These are phyloP conservation scores for Pugionium dolabratum DNA, from an alignment of 345 rosid genomes.

Conservation along the genomic window DNA sequence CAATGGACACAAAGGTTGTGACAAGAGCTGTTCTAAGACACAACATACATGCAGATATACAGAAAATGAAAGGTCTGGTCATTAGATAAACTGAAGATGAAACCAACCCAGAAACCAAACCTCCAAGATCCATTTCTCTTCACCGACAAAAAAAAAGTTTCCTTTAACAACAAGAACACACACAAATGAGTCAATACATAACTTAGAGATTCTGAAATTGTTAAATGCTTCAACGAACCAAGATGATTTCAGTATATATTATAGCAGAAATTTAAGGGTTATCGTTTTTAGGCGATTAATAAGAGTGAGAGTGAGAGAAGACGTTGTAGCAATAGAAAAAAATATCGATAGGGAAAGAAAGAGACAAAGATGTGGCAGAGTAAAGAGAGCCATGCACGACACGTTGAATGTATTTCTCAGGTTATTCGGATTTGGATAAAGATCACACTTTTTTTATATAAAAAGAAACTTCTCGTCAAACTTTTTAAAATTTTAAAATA, in stretches of 20 bases:
- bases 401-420: conserved; percentile 34
- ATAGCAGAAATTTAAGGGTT: too few species aligned
- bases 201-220: not conserved
- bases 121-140: conserved; percentile 39
- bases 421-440: conserved; percentile 26
- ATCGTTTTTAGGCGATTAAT: not conserved
- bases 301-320: conserved; percentile 9
- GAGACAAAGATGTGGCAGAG: conserved; percentile 39
- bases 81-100: conserved; percentile 37
- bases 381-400: conserved; percentile 38
- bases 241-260: not conserved
- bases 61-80: conserved; percentile 49
- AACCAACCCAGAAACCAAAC: conserved; percentile 39
- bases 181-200: conserved; percentile 4
- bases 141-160: not conserved
- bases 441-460: not conserved
- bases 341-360: conserved; percentile 7
- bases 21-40: conserved; percentile 48
- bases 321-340: conserved; percentile 1
- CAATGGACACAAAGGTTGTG: conserved; percentile 52
- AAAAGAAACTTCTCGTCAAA: too few species aligned
- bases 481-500: too few species aligned
- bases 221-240: not conserved
- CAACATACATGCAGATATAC: conserved; percentile 45
- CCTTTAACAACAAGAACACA: conserved; percentile 19